Percentiles rank a stretch among this genome's conserved stretches.
Evolutionary conservation across 805 yeast genomes (phyloP).

Genomic region (Spathaspora sp.): DNA sequence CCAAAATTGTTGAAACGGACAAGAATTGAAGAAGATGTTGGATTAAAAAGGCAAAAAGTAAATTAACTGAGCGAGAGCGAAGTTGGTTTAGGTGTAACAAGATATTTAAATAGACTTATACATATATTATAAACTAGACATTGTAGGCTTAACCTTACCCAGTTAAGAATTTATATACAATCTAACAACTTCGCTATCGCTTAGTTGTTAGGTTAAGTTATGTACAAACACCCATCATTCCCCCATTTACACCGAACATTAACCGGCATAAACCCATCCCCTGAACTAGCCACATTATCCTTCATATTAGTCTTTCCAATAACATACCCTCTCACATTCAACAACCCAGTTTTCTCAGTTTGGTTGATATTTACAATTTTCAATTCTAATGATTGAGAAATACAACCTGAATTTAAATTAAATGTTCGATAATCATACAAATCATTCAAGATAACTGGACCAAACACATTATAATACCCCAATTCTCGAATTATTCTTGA

Average conservation of each 20-base stretch:
- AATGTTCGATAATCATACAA: conserved; percentile 58
- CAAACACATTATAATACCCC: conserved; percentile 43
- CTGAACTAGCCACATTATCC: neutral
- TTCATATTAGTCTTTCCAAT: conserved; percentile 47
- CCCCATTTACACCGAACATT: conserved; percentile 61
- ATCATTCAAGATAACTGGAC: conserved; percentile 59
- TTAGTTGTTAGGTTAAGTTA: conserved; percentile 9
- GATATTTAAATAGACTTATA: neutral
- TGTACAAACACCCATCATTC: conserved; percentile 68
- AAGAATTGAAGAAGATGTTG: neutral
- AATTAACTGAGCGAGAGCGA: neutral
- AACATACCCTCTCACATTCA: conserved; percentile 61
- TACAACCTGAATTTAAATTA: conserved; percentile 46
- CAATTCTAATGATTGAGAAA: conserved; percentile 57
- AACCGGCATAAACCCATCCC: conserved; percentile 40
- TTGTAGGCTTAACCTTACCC: no score
- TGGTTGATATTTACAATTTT: conserved; percentile 42
- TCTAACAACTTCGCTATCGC: no score
- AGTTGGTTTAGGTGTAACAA: no score
- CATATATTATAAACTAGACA: no score
- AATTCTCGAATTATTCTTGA: conserved; percentile 52
- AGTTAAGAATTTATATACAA: no score
- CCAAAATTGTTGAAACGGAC: neutral
- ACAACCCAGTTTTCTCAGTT: conserved; percentile 42
- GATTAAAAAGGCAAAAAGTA: neutral